Base-by-base conservation (phyloP, 2,329 filamentous ascomycete species). In the Apiospora kogelbergensis region DNA sequence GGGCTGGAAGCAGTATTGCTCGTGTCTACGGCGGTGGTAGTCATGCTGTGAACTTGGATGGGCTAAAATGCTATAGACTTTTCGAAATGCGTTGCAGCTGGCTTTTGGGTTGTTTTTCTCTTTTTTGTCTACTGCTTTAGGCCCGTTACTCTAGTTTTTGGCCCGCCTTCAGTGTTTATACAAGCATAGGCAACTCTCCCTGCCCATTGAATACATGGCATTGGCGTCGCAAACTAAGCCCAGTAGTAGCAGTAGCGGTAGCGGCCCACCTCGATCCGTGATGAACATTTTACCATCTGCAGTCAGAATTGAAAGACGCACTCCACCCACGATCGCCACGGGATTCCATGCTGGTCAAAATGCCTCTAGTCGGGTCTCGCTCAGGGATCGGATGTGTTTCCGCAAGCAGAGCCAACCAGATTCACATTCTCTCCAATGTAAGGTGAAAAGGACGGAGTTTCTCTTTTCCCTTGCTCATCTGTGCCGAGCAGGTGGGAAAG, bases 211-310 rank as follows among this genome's bases (percentile, higher is more conserved):
- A 37, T 20, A 53, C 48, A 20, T 20, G 15, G 26, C 20, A 60
- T n/a, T n/a, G 48, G 48, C 6, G 33, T 60, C 26, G 48, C 48
- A 24, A 60, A 22, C 30, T 37, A 60, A 22, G 17, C 30, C n/a
- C n/a, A n/a, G n/a, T n/a, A n/a, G n/a, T n/a, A n/a, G n/a, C 37
- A 60, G 17, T 60, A 37, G 9, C 20, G 37, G 30, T n/a, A 37
- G 53, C 30, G 53, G 53, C 53, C 53, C 53, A 60, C 53, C 53
- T 60, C 53, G 11, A 13, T 60, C 53, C 53, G 53, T 60, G 53
- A 37, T 60, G 53, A 60, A 60, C 53, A 37, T 60, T 60, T 60
- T 60, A 17, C 53, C 53, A 30, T 53, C 46, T 22, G 46, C 44
- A 22, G 46, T 11, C 46, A 20, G 24, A 57, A 33, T n/a, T 11